phyloP scores from a whole-genome alignment of 176 grass and related monocot genomes.

The Ensete ventricosum region DNA sequence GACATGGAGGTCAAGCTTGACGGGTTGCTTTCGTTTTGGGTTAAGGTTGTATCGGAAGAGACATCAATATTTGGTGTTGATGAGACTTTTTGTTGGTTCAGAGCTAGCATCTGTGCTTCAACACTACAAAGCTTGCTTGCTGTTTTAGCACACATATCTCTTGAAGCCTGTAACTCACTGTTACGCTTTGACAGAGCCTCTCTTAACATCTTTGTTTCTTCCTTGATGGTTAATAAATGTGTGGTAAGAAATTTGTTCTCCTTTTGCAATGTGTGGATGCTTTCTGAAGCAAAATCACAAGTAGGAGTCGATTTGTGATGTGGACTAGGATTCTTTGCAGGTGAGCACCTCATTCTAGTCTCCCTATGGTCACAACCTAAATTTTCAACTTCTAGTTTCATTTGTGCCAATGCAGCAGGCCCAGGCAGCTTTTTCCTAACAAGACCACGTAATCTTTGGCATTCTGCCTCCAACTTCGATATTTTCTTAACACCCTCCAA shows the following conservation, averaged over 20 bases:
- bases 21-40: conserved; percentile 80
- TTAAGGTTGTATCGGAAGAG: conserved; percentile 53
- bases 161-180: conserved; percentile 79
- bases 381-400: conserved; percentile 98
- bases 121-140: conserved; percentile 70
- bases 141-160: conserved; percentile 80
- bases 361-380: conserved; percentile 77
- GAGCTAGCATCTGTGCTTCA: conserved; percentile 62
- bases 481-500: conserved; percentile 95
- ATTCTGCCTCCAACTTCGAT: conserved; percentile 93
- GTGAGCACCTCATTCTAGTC: conserved; percentile 58
- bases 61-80: conserved; percentile 55
- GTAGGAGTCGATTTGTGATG: conserved; percentile 44
- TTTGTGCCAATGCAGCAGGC: conserved; percentile 91
- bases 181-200: conserved; percentile 82
- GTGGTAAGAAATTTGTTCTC: conserved; percentile 89
- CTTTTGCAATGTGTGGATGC: conserved; percentile 69
- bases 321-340: conserved; percentile 48
- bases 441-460: conserved; percentile 86
- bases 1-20: conserved; percentile 94
- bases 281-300: conserved; percentile 60
- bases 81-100: conserved; percentile 58
- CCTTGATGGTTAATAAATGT: conserved; percentile 68
- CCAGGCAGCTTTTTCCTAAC: conserved; percentile 98
- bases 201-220: conserved; percentile 97